Base-by-base conservation (phyloP, 2,329 filamentous ascomycete species). In the Paracamarosporium sp. region DNA sequence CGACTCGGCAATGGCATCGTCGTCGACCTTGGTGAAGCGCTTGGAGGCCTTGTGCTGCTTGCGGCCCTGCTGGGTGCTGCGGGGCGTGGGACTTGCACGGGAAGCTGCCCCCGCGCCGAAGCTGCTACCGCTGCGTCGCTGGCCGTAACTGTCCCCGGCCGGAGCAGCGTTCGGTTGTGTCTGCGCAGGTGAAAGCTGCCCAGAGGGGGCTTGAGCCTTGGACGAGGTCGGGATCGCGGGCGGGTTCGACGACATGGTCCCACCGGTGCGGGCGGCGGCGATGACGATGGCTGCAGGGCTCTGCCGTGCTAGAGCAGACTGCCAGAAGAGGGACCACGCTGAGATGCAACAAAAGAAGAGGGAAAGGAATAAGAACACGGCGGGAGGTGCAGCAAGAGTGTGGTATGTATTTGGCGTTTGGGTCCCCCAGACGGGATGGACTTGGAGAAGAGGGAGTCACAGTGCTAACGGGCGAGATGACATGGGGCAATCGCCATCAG, bases 11-110 rank as follows among this genome's bases (percentile, higher is more conserved):
- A 96, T 89, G 69, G 87, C 87, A 85, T 97, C 93, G 80, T 97
- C 93, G 81, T 93, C 88, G 74, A 90, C 85, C 66, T 90, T 81
- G 55, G 85, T 83, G 46, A 92, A 90, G 71, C 89, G 88, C 70
- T 89, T 89, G 71, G 93, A 90, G 63, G 87, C 87, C 74, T 92
- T 93, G 80, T 97, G 92, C 77, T 95, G 92, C 75, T 89, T 93
- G 76, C 90, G 90, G 52, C 85, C 82, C 43, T 81, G 82, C 79
- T 98, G 94, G 52, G 84, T 87, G 77, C 91, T 96, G 68, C 93
- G 86, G 50, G 91, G 86, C 46, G 85, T 76, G 24, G 79, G 72
- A 47, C 73, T 71, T 38, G 75, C 67, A 55, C 78, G 73, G 58
- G 76, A 70, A 36, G 73, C 62, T 17, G 74, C 69, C 44, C 73